These are phyloP conservation scores for Sarocladium strictum DNA, from an alignment of 2,329 filamentous ascomycete genomes.

Conservation along the genomic window DNA sequence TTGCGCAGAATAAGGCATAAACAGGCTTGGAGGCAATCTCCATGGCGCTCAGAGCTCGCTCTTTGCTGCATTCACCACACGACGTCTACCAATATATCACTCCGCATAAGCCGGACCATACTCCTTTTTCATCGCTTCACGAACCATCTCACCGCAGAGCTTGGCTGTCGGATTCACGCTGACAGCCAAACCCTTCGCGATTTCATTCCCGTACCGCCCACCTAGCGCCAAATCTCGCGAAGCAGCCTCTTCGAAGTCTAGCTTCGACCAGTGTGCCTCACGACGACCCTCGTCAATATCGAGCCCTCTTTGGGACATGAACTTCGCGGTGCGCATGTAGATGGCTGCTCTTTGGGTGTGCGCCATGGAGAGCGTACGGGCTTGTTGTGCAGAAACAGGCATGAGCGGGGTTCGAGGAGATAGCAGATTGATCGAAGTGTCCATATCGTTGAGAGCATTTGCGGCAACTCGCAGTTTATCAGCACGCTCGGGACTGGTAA, in stretches of 20 bases:
- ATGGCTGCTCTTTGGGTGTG: constrained; percentile 67
- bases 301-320: constrained; percentile 30
- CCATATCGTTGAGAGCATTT: constrained; percentile 46
- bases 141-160: constrained; percentile 63
- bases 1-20: constrained; percentile 13
- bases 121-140: constrained; percentile 64
- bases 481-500: constrained; percentile 27
- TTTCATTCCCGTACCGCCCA: constrained; percentile 58
- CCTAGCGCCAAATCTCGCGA: constrained; percentile 59
- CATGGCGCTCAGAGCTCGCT: no score
- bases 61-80: no score
- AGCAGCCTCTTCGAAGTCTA: constrained; percentile 57
- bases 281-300: constrained; percentile 32
- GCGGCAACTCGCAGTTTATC: constrained; percentile 34
- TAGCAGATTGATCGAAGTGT: constrained; percentile 51
- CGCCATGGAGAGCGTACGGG: constrained; percentile 61
- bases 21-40: neutral
- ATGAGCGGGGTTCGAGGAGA: constrained; percentile 44
- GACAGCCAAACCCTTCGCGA: constrained; percentile 59
- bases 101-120: constrained; percentile 46
- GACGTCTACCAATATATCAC: constrained; percentile 15
- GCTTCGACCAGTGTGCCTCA: constrained; percentile 43
- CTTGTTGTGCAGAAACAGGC: constrained; percentile 57
- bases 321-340: constrained; percentile 54
- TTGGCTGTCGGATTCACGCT: constrained; percentile 63